Base-by-base conservation (phyloP, 768 basidiomycete species). In the Antrodiella citrinella region DNA sequence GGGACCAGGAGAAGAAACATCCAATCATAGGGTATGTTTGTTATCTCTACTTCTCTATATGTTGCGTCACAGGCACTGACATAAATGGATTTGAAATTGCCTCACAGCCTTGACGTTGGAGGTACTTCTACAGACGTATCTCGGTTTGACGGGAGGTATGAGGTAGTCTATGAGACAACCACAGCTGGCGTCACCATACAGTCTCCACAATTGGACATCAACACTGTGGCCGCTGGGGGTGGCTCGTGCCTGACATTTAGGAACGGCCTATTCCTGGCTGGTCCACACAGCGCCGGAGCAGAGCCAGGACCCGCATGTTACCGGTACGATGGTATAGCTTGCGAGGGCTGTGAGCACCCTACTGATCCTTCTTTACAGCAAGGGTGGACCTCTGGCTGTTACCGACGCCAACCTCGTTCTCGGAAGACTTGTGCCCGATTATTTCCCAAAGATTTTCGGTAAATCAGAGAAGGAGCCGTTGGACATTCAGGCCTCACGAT, bases 51-150 rank as follows among this genome's bases (percentile, higher is more conserved):
- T 45, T 25, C 4, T 25, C 2, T 44, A 15, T 11, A 25, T 44
- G 38, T 51, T 23, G 12, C 21, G n/a, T 18, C 48, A 24, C 5
- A 11, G 15, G 25, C 11, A 15, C 22, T 12, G 5, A 25, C 7
- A 3, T 25, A 35, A 35, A 35, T 35, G 30, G 19, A 18, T 42
- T 15, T 18, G 35, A 25, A 46, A 13, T 21, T 21, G 30, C n/a
- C 1, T 5, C 7, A 18, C 53, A 92, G 90, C 4, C 69, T 93
- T 51, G 91, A 94, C 55, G 87, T 94, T n/a, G 92, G 93, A 3
- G 93, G 94, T 12, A 98, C 95, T 0, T 91, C 88, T 0, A 96
- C 94, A 0, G 94, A 98, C 60, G 94, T 96, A 2, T 95, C 92
- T 4, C 80, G 95, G 26, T 97, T 86, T 62, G 86, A 87, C 15